phyloP scores from a whole-genome alignment of 163 green algal species.

The Scenedesmus sp. region DNA sequence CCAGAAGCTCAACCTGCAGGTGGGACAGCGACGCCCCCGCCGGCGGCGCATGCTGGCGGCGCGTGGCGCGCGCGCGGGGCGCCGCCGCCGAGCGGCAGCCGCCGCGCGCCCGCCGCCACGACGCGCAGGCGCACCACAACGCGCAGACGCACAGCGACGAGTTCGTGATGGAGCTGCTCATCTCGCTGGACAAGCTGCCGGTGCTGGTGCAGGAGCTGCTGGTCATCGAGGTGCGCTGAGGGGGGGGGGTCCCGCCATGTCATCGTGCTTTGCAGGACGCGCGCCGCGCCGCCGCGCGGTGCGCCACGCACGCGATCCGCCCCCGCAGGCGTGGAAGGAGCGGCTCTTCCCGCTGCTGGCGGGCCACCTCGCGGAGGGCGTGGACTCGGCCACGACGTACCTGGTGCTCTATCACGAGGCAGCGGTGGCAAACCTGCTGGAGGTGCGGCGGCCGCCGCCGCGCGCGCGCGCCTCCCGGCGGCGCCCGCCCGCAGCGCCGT shows the following conservation, averaged over 20 bases:
- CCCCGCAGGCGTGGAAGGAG: slow-evolving; percentile 78
- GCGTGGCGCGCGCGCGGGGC: no score
- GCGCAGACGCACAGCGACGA: slow-evolving; percentile 80
- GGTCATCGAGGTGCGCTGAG: slow-evolving; percentile 71
- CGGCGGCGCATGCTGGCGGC: no score
- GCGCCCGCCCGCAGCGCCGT: not conserved
- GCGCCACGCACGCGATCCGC: no score
- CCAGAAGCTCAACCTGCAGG: slow-evolving; percentile 83
- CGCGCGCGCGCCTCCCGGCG: not conserved
- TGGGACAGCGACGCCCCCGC: no score
- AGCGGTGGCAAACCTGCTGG: slow-evolving; percentile 84
- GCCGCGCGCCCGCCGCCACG: no score
- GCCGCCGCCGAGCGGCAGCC: no score
- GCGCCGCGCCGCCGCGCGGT: not conserved
- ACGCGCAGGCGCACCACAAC: slow-evolving; percentile 90
- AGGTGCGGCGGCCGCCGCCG: slow-evolving; percentile 60
- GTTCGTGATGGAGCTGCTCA: slow-evolving; percentile 85
- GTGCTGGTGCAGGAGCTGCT: slow-evolving; percentile 86
- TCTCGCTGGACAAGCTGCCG: slow-evolving; percentile 78
- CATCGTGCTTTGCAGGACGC: no score
- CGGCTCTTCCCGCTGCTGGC: slow-evolving; percentile 75
- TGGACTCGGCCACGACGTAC: slow-evolving; percentile 72
- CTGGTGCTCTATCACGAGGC: slow-evolving; percentile 83
- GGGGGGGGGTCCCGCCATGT: no score
- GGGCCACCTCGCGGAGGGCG: slow-evolving; percentile 34